phyloP scores from a whole-genome alignment of 2,329 filamentous ascomycete species.

The Apiospora rasikravindrae region DNA sequence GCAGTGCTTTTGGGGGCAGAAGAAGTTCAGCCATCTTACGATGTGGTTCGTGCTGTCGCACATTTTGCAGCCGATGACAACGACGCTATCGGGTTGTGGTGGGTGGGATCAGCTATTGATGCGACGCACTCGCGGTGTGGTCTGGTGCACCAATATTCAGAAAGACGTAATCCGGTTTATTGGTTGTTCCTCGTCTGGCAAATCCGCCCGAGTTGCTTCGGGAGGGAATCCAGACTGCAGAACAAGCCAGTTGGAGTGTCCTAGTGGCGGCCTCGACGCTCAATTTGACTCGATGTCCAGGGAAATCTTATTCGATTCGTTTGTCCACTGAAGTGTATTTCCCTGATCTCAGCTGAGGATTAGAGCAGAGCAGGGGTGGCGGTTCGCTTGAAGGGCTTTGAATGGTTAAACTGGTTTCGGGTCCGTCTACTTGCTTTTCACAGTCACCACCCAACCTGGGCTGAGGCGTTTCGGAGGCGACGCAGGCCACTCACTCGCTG shows the following conservation, averaged over 20 bases:
- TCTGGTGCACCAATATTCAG: neutral
- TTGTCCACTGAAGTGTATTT: neutral
- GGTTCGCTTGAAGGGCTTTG: neutral
- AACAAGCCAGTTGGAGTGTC: neutral
- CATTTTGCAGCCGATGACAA: neutral
- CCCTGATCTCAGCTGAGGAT: neutral
- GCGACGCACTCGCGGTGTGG: neutral
- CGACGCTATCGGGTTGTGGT: neutral
- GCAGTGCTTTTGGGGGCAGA: neutral
- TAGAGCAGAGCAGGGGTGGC: neutral
- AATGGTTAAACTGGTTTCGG: neutral
- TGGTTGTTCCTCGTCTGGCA: neutral
- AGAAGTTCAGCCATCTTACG: slow-evolving; percentile 12
- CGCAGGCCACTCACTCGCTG: neutral
- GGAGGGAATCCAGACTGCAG: neutral
- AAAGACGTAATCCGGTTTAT: neutral
- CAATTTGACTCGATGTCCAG: neutral
- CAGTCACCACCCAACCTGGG: neutral
- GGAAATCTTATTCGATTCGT: neutral
- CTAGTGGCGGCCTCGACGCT: neutral
- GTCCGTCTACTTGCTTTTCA: neutral
- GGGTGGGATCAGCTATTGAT: neutral
- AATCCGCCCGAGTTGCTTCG: neutral
- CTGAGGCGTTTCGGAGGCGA: slow-evolving; percentile 5
- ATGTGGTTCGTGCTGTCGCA: slow-evolving; percentile 5